A percentile compares a stretch with the other conserved stretches of the same genome.
Evolutionary conservation across 345 rosid species (phyloP).

Genomic region (Citrus glauca): DNA sequence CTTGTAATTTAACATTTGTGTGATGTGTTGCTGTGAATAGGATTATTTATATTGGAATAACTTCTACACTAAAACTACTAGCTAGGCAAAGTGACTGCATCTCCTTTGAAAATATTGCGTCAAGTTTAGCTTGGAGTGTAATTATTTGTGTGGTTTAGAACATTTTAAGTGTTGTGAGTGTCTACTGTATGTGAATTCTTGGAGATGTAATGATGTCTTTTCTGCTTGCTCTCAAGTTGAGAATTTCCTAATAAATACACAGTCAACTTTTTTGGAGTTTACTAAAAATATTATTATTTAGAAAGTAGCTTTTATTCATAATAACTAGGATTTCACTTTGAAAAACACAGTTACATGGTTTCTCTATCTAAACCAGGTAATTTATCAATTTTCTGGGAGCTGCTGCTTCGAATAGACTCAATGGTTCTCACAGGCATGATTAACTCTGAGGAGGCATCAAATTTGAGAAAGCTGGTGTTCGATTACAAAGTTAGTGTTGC

Average conservation of each 20-base stretch:
- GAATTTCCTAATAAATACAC: not conserved
- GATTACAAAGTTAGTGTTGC: constrained; percentile 41
- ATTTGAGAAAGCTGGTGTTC: constrained; percentile 50
- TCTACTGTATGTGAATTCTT: not conserved
- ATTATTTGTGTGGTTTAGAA: not conserved
- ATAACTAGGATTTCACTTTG: not conserved
- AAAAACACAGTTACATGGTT: constrained; percentile 2
- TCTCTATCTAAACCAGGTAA: constrained; percentile 42
- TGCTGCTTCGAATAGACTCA: constrained; percentile 72
- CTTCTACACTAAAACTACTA: not conserved
- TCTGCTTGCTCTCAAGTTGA: not conserved
- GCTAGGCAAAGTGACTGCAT: not conserved
- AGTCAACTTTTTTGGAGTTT: not conserved
- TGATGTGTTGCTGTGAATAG: not conserved
- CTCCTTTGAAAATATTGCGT: not conserved
- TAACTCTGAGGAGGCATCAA: constrained; percentile 53
- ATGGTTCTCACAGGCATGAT: constrained; percentile 63
- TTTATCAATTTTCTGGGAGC: constrained; percentile 51
- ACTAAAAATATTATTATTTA: not conserved
- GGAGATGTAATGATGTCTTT: not conserved
- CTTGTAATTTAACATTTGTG: not conserved
- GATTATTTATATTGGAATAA: not conserved
- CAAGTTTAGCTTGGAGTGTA: not conserved
- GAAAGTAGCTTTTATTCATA: not conserved
- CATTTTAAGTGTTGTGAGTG: not conserved